phyloP scores from a whole-genome alignment of 2,329 filamentous ascomycete genomes.

The Sclerotinia sclerotiorum region DNA sequence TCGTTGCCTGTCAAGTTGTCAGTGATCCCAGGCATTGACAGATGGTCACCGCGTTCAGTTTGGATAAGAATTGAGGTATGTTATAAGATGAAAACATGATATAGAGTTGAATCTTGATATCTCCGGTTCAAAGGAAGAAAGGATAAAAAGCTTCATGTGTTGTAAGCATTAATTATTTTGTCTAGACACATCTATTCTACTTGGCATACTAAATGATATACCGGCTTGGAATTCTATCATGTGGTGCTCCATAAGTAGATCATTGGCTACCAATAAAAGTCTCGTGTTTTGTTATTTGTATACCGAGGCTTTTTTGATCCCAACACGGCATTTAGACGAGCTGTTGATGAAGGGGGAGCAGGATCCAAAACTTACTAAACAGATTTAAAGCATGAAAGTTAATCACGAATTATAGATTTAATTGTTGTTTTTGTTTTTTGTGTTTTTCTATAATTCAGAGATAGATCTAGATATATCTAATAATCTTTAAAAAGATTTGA shows the following conservation, averaged over 20 bases:
- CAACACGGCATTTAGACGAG: not conserved
- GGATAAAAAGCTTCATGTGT: not conserved
- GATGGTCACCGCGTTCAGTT: not conserved
- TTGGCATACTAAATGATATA: not conserved
- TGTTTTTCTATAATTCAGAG: too few species aligned
- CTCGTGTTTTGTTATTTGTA: not conserved
- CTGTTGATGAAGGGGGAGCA: conserved; percentile 2
- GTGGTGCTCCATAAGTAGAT: not conserved
- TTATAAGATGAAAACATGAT: not conserved
- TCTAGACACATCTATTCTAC: not conserved
- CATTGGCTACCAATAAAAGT: conserved; percentile 3
- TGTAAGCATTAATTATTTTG: too few species aligned
- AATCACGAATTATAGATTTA: too few species aligned
- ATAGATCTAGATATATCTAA: too few species aligned
- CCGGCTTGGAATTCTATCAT: not conserved
- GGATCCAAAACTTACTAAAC: too few species aligned
- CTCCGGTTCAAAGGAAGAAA: not conserved
- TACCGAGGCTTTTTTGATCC: not conserved
- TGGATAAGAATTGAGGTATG: not conserved
- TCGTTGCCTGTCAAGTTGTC: not conserved
- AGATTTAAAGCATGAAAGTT: too few species aligned
- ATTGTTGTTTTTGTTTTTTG: too few species aligned
- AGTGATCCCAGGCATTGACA: not conserved
- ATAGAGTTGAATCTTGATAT: not conserved
- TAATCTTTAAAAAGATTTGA: too few species aligned